These are phyloP conservation scores for Marvania coccoides DNA, from an alignment of 139 green algal genomes.

Conservation along the genomic window DNA sequence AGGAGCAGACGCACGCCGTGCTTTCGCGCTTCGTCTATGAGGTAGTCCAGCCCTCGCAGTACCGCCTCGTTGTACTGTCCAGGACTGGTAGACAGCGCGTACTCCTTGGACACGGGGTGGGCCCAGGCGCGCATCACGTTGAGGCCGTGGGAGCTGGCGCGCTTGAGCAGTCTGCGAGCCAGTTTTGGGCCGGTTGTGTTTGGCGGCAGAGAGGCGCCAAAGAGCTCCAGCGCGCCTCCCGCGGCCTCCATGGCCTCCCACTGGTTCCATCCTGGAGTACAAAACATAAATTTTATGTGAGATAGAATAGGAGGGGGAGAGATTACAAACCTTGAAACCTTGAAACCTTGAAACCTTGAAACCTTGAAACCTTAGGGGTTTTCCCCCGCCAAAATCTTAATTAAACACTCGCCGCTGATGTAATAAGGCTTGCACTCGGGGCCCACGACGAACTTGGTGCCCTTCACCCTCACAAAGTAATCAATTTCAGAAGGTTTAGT, in stretches of 20 bases:
- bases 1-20: conserved; percentile 25
- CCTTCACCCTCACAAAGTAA: conserved; percentile 29
- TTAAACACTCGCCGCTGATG: not conserved
- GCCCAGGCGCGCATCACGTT: conserved; percentile 38
- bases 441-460: conserved; percentile 27
- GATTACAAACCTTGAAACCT: no score
- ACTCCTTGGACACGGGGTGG: conserved; percentile 22
- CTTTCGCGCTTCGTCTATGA: conserved; percentile 26
- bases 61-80: conserved; percentile 42
- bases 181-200: conserved; percentile 29
- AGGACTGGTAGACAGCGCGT: conserved; percentile 29
- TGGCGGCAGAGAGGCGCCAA: conserved; percentile 31
- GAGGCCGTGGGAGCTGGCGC: conserved; percentile 15
- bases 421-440: conserved; percentile 27
- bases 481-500: conserved; percentile 6
- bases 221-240: conserved; percentile 39
- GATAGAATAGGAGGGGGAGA: no score
- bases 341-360: no score
- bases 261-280: conserved; percentile 26
- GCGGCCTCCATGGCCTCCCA: conserved; percentile 52
- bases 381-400: no score
- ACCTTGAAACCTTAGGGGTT: no score
- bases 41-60: conserved; percentile 44
- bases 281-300: no score
- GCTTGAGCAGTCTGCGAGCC: conserved; percentile 24